Evolutionary conservation across 257 asterid genomes (phyloP).

Genomic region (Penstemon davidsonii): DNA sequence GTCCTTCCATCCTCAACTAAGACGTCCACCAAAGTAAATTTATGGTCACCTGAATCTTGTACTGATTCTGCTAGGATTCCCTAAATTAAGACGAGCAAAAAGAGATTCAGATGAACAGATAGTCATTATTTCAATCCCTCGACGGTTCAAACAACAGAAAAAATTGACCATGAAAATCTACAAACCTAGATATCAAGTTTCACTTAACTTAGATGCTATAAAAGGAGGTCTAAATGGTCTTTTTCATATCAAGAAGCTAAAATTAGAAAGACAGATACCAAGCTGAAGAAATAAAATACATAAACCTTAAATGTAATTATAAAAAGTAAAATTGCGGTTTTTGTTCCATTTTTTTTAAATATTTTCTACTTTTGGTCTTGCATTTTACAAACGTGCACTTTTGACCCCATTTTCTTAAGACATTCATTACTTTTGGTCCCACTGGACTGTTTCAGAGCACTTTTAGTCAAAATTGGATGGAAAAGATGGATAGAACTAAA

Average conservation of each 20-base stretch:
- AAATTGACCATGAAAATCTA: neutral
- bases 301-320: neutral
- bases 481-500: no score
- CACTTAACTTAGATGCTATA: neutral
- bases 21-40: slow-evolving; percentile 69
- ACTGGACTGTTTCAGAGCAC: no score
- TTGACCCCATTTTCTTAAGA: no score
- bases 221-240: neutral
- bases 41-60: slow-evolving; percentile 54
- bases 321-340: no score
- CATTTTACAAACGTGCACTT: no score
- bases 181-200: neutral
- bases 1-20: slow-evolving; percentile 60
- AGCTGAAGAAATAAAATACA: slow-evolving; percentile 2
- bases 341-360: no score
- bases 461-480: no score
- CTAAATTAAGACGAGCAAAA: slow-evolving; percentile 43
- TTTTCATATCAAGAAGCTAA: slow-evolving; percentile 14
- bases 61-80: slow-evolving; percentile 79
- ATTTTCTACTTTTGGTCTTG: no score
- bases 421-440: no score
- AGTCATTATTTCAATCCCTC: neutral
- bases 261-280: slow-evolving; percentile 5
- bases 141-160: neutral
- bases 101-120: slow-evolving; percentile 17